Conservation (phyloP, 225 moss, liverwort and hornwort species). For the Ulota crispa region DNA sequence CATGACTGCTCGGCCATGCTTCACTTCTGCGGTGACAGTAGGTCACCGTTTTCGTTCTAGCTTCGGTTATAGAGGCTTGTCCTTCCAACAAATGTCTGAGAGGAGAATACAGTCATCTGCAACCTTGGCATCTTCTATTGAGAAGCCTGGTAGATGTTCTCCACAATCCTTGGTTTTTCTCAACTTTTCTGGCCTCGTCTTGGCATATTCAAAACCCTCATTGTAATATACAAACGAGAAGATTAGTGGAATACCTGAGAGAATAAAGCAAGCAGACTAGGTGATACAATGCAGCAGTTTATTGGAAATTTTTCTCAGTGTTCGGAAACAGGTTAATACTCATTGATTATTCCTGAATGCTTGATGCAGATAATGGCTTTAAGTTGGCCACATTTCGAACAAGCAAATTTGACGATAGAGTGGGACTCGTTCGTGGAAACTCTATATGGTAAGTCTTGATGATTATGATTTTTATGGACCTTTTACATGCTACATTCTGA, state of each 20-base stretch:
- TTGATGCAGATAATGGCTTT: slow-evolving; percentile 38
- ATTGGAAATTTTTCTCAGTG: background rate
- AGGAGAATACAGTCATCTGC: slow-evolving; percentile 35
- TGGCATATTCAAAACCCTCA: background rate
- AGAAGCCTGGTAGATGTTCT: slow-evolving; percentile 37
- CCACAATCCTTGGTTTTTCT: background rate
- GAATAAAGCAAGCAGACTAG: background rate
- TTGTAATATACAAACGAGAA: background rate
- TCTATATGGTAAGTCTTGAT: slow-evolving; percentile 55
- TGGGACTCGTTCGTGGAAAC: slow-evolving; percentile 66
- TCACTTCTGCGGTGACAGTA: slow-evolving; percentile 30
- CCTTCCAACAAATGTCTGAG: slow-evolving; percentile 17
- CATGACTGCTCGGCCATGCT: slow-evolving; percentile 25
- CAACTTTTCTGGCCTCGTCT: background rate
- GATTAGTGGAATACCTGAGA: background rate
- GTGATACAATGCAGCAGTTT: background rate
- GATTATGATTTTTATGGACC: background rate
- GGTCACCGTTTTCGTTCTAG: slow-evolving; percentile 23
- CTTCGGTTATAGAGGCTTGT: slow-evolving; percentile 24
- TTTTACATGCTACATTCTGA: background rate
- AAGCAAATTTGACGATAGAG: slow-evolving; percentile 37
- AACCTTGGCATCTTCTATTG: slow-evolving; percentile 31
- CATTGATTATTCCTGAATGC: background rate
- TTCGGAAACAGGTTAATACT: background rate
- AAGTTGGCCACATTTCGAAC: slow-evolving; percentile 71